Evolutionary conservation across 2,329 filamentous ascomycete genomes (phyloP).

Genomic region (Myotisia sp.): DNA sequence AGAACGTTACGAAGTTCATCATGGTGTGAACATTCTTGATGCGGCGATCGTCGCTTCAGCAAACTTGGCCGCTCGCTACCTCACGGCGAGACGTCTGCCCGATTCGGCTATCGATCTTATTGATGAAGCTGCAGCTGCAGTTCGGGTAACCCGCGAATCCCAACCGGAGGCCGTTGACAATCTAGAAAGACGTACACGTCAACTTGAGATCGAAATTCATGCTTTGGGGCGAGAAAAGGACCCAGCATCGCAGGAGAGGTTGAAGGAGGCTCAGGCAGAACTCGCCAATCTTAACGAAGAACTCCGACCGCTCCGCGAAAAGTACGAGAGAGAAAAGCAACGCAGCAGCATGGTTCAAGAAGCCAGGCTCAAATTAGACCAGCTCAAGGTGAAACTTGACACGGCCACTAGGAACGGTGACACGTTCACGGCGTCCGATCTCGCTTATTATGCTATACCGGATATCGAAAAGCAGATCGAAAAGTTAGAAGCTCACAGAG

Average conservation of each 20-base stretch:
- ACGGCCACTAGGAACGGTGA: constrained; percentile 83
- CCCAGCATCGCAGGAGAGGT: constrained; percentile 71
- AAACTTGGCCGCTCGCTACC: constrained; percentile 82
- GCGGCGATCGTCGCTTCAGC: constrained; percentile 82
- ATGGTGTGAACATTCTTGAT: constrained; percentile 92
- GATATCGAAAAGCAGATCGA: constrained; percentile 74
- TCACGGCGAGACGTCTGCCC: constrained; percentile 77
- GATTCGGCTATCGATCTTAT: constrained; percentile 95
- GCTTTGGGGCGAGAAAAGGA: constrained; percentile 89
- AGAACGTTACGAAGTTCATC: constrained; percentile 95
- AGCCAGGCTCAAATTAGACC: constrained; percentile 86
- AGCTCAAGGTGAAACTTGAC: constrained; percentile 78
- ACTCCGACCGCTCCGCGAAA: constrained; percentile 76
- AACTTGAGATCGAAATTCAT: constrained; percentile 94
- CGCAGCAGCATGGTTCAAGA: constrained; percentile 86
- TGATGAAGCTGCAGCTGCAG: constrained; percentile 92
- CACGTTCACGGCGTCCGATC: constrained; percentile 73
- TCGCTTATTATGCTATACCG: constrained; percentile 94
- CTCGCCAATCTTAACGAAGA: constrained; percentile 92
- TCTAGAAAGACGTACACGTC: constrained; percentile 74
- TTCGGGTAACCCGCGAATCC: constrained; percentile 86
- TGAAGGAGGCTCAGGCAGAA: constrained; percentile 72
- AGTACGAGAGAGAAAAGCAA: constrained; percentile 87
- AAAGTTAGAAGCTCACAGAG: constrained; percentile 66
- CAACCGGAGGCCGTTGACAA: constrained; percentile 93